Evolutionary conservation across 257 asterid species (phyloP).

Genomic region (Leptodermis oblonga): DNA sequence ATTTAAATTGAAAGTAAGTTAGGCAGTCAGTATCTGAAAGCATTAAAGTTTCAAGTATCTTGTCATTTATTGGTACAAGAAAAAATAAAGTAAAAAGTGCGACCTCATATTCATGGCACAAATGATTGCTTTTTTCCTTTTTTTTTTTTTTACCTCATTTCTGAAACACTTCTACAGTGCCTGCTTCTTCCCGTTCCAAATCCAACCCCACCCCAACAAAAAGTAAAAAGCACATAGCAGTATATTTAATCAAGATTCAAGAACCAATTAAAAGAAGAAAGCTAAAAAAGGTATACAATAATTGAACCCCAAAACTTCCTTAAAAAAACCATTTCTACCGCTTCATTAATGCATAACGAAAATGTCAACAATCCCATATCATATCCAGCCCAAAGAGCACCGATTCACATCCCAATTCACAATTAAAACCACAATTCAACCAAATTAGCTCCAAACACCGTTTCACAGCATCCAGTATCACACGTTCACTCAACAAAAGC

Average conservation of each 20-base stretch:
- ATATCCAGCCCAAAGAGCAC: slow-evolving; percentile 8
- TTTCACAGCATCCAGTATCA: background rate
- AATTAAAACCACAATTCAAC: background rate
- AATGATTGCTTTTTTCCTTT: too few relatives aligned
- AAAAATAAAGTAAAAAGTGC: background rate
- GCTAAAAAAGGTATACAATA: background rate
- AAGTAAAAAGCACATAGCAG: too few relatives aligned
- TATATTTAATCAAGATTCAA: too few relatives aligned
- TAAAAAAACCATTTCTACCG: background rate
- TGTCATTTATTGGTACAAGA: background rate
- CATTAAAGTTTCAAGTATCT: background rate
- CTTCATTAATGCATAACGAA: background rate
- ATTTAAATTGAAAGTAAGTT: background rate
- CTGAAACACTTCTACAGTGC: too few relatives aligned
- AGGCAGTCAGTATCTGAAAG: background rate
- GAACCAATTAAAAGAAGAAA: background rate
- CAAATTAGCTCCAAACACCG: background rate
- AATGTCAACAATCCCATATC: background rate
- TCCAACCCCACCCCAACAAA: background rate
- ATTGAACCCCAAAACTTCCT: slow-evolving; percentile 6
- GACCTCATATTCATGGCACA: background rate
- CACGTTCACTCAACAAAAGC: background rate
- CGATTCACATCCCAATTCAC: slow-evolving; percentile 11
- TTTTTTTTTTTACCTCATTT: too few relatives aligned
- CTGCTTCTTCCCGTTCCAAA: background rate